phyloP scores from a whole-genome alignment of 2,329 filamentous ascomycete genomes.

The Camillea tinctor region DNA sequence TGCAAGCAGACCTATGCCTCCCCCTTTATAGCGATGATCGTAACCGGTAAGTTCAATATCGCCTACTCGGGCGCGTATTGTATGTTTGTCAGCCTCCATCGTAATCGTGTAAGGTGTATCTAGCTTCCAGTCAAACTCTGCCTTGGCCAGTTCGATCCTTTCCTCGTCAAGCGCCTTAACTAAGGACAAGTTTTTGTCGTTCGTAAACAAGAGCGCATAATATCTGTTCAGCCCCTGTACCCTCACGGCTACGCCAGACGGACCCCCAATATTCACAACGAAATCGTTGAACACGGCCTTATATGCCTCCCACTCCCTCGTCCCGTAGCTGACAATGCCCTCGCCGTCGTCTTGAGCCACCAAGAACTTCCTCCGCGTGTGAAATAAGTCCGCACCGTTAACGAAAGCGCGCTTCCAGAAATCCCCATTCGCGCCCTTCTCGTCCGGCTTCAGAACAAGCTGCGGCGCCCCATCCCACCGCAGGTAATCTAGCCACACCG shows the following conservation, averaged over 20 bases:
- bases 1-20: constrained; percentile 23
- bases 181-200: constrained; percentile 13
- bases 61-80: constrained; percentile 4
- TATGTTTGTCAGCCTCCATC: constrained; percentile 3
- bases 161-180: constrained; percentile 24
- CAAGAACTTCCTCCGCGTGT: constrained; percentile 20
- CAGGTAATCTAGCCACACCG: constrained; percentile 22
- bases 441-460: constrained; percentile 5
- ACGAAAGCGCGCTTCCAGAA: constrained; percentile 33
- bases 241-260: constrained; percentile 26
- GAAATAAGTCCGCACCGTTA: constrained; percentile 22
- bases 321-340: constrained; percentile 33
- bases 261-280: constrained; percentile 23
- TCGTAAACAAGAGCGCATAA: constrained; percentile 26
- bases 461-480: constrained; percentile 21
- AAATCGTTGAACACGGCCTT: constrained; percentile 19
- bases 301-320: constrained; percentile 34
- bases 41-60: constrained; percentile 9
- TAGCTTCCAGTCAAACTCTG: constrained; percentile 18
- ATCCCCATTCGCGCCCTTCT: constrained; percentile 3
- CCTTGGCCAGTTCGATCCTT: constrained; percentile 12
- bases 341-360: constrained; percentile 31
- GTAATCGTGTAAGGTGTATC: constrained; percentile 20
- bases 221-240: constrained; percentile 33
- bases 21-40: constrained; percentile 19